Conservation (phyloP, 2,329 filamentous ascomycete genomes). For the Chaetomium olivaceum region DNA sequence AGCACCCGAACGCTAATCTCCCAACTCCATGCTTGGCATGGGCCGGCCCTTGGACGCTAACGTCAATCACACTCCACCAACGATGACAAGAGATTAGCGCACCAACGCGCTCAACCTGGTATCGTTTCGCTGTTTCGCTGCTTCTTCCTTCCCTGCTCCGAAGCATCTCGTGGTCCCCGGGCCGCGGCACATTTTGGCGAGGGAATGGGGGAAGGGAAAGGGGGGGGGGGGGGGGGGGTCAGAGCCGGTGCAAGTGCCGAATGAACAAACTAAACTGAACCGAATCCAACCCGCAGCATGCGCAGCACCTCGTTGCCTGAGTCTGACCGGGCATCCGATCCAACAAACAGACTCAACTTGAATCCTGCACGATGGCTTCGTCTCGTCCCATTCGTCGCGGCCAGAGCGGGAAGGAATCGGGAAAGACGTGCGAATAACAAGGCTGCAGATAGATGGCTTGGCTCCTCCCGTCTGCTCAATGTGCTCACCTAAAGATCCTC, state of each 20-base stretch:
- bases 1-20: conserved; percentile 9
- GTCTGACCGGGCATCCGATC: neutral
- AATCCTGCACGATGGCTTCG: neutral
- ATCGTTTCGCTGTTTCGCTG: neutral
- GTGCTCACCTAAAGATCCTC: neutral
- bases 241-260: neutral
- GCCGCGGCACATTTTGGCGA: neutral
- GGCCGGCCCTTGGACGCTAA: neutral
- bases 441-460: conserved; percentile 8
- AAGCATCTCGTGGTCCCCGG: neutral
- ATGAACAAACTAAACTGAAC: too few relatives aligned
- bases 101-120: neutral
- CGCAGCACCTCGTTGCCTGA: neutral
- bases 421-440: neutral
- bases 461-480: conserved; percentile 1
- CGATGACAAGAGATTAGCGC: conserved; percentile 1
- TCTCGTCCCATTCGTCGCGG: neutral
- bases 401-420: conserved; percentile 6
- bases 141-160: neutral
- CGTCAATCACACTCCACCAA: conserved; percentile 3
- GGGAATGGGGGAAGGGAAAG: too few relatives aligned
- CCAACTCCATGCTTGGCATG: conserved; percentile 4
- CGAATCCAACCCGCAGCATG: neutral
- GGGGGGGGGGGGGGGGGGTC: too few relatives aligned
- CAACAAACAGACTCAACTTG: neutral